These are phyloP conservation scores for Yamadazyma diddensiae DNA, from an alignment of 1,139 yeast genomes.

Conservation along the genomic window DNA sequence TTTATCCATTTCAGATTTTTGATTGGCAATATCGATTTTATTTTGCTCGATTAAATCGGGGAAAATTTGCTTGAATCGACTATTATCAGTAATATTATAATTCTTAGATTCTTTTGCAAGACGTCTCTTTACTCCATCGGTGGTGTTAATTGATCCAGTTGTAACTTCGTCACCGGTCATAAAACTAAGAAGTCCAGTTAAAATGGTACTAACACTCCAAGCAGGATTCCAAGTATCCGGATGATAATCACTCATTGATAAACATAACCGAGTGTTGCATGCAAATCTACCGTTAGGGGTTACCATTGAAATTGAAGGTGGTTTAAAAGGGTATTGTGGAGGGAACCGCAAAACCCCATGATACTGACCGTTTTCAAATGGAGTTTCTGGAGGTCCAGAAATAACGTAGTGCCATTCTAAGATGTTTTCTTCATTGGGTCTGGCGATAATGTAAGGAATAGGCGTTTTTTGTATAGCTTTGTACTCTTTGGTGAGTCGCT, in stretches of 20 bases:
- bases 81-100: constrained; percentile 61
- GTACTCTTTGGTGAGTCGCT: constrained; percentile 73
- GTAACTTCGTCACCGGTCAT: constrained; percentile 63
- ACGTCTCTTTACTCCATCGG: constrained; percentile 34
- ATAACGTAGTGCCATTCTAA: constrained; percentile 76
- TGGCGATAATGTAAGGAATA: constrained; percentile 75
- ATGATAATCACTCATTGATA: constrained; percentile 88
- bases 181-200: constrained; percentile 81
- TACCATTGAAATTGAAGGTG: constrained; percentile 85
- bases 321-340: constrained; percentile 84
- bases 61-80: constrained; percentile 59
- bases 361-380: constrained; percentile 83
- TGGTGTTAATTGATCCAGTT: constrained; percentile 38
- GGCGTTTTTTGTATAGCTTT: constrained; percentile 70
- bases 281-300: constrained; percentile 86
- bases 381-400: constrained; percentile 85
- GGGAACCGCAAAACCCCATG: constrained; percentile 90
- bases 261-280: constrained; percentile 75
- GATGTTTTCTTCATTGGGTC: constrained; percentile 77
- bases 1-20: constrained; percentile 12
- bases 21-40: constrained; percentile 22
- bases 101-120: constrained; percentile 52
- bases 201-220: constrained; percentile 86
- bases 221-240: constrained; percentile 96
- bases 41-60: constrained; percentile 64